Evolutionary conservation across 106 monocot species (phyloP).

Genomic region (Gastrodia elata): DNA sequence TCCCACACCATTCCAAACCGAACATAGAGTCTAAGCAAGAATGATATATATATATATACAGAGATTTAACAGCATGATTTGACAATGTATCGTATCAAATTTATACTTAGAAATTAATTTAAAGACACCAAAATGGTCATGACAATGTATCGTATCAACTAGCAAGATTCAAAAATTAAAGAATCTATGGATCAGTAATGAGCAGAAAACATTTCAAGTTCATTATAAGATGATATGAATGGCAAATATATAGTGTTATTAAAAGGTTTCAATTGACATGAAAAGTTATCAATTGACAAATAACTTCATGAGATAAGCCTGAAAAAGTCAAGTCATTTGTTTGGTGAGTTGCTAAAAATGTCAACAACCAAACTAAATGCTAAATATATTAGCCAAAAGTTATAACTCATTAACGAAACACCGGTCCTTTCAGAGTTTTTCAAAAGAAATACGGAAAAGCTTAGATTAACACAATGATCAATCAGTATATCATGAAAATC

Average conservation of each 20-base stretch:
- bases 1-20: too few species aligned
- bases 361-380: neutral
- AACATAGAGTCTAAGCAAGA: too few species aligned
- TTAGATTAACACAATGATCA: neutral
- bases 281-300: neutral
- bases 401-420: neutral
- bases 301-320: neutral
- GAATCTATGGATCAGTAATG: too few species aligned
- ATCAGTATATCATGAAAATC: neutral
- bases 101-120: too few species aligned
- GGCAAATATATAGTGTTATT: neutral
- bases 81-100: too few species aligned
- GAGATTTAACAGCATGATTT: too few species aligned
- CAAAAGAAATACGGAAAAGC: neutral
- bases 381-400: neutral
- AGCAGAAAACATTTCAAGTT: too few species aligned
- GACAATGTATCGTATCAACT: too few species aligned
- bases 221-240: too few species aligned
- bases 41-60: too few species aligned
- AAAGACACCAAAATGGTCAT: too few species aligned
- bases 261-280: neutral
- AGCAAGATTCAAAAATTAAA: too few species aligned
- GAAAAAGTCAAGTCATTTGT: neutral
- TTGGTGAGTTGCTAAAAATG: neutral
- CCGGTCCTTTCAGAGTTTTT: neutral